Evolutionary conservation across 768 basidiomycete genomes (phyloP), one percentile per base, ranked within the genome.

Genomic region (Phaffia tasmanica): DNA sequence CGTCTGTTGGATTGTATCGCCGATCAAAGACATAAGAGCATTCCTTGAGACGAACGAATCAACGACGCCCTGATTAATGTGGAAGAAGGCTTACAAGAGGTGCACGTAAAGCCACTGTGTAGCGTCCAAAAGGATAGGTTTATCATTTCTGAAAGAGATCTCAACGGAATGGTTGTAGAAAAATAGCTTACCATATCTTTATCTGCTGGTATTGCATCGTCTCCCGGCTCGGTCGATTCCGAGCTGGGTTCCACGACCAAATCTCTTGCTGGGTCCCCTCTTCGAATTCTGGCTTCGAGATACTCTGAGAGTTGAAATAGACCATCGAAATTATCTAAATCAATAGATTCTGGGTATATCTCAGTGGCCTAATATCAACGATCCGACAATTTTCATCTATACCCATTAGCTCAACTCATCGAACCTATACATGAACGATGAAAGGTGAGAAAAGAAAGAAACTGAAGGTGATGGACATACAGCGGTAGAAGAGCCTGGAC

Each of bases 31-130:
- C 15, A 47, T 11, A n/a, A 51, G 46, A 51, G 23, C 4, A 32
- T 64, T 9, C 55, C 49, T 4, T 55, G 5, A 46, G 23, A 51
- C 35, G 53, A 32, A 23, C 9, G 21, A 3, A 2, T 2, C 18
- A 23, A 1, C 4, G 53, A 30, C 46, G 46, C 48, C 21, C 16
- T 49, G 55, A 21, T 46, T 56, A 32, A 3, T n/a, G 60, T 46
- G 5, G 9, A 23, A 27, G 35, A 30, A 16, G 66, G 51, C 72
- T 70, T 29, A 75, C 76, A 75, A 66, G n/a, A 77, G 72, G 59
- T 77, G 76, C 57, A 76, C 76, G 62, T 76, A 76, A 35, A 77
- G 74, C 76, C 76, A 77, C 76, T 77, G 57, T 21, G 1, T 23
- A 21, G 29, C 21, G 25, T 21, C 18, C 14, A 21, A 23, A 0